Evolutionary conservation across 345 rosid genomes (phyloP), one percentile per base, ranked within the genome.

Genomic region (Rhodamnia rubescens): DNA sequence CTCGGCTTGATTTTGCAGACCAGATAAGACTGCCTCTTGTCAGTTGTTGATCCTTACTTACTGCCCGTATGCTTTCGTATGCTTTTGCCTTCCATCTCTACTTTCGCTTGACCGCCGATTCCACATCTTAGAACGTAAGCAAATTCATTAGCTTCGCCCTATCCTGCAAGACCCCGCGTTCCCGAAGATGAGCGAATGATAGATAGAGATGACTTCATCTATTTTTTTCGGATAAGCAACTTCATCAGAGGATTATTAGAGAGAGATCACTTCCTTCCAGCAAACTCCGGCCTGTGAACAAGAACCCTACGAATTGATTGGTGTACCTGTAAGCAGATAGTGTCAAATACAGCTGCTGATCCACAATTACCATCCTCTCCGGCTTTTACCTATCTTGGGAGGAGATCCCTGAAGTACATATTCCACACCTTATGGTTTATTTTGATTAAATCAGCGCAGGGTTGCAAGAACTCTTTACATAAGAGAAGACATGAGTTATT

Each of bases 351-450:
- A 69, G 96, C 91, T 52, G 95, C 84, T 44, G 98, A 94, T 53
- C 95, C 93, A 87, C 88, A 91, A 47, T 94, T 94, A 83, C 98
- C 95, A 74, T 93, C 94, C 82, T 92, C 89, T 82, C 94, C 98
- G 42, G 88, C 87, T 89, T 91, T 88, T 21, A 90, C 96, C 85
- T 94, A 81, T 83, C 95, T 90, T 4, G 95, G 93, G 56, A 94
- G 87, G 40, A 91, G 88, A 87, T 93, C 94, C 82, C 83, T 84
- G 61, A 91, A 93, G 75, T 95, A 95, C 93, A 92, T 86, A 64
- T 90, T 87, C 95, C 95, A 93, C 20, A 91, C 94, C 86, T 92
- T 92, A n/a, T 84, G 89, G 87, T 95, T 95, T 85, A 94, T 87
- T 90, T 94, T 94, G 84, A 95, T 91, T 49, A 87, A 90, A 84